Evolutionary conservation across 257 asterid genomes (phyloP), one percentile per base, ranked within the genome.

Genomic region (Solanum boliviense): DNA sequence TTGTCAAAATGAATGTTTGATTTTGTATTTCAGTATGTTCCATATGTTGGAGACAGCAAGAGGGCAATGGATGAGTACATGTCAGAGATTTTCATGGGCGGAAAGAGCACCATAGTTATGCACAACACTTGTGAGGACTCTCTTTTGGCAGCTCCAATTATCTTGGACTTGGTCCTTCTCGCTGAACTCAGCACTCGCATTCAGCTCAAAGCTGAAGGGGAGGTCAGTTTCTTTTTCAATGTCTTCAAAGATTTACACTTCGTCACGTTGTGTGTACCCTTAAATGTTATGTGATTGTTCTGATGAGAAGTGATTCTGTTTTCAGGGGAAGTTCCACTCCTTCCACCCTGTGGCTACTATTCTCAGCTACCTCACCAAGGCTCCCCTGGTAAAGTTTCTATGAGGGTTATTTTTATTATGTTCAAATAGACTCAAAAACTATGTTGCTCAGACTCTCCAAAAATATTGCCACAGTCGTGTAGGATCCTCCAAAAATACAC

Each of bases 51-150:
- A 81, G 99, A 97, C 81, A 97, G 99, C 94, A 97, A 97, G 91
- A 93, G 99, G 86, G 99, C 99, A 2, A 97, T 97, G 99, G 99
- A 97, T 36, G 99, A 95, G 91, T 97, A 97, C 95, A 97, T 96
- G 1, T 97, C 99, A 6, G 99, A 97, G 94, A 97, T 97, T 84
- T 97, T 97, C 94, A 92, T 97, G 99, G 99, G 99, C 38, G 99
- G 99, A 18, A 93, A 90, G 75, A 97, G 91, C 98, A 97, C 99
- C 32, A 94, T 97, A 7, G 99, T 97, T 72, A 52, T 97, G 89
- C 99, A 96, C 95, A 97, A 96, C 88, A 94, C 98, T 9, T 97
- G 99, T 41, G 99, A 97, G 93, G 99, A 97, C 91, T 97, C 99
- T 29, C 98, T 97, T 79, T 90, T 97, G 78, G 99, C 99, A 7